Evolutionary conservation across 176 grass and related monocot genomes (phyloP).

Genomic region (Alopecurus myosuroides): DNA sequence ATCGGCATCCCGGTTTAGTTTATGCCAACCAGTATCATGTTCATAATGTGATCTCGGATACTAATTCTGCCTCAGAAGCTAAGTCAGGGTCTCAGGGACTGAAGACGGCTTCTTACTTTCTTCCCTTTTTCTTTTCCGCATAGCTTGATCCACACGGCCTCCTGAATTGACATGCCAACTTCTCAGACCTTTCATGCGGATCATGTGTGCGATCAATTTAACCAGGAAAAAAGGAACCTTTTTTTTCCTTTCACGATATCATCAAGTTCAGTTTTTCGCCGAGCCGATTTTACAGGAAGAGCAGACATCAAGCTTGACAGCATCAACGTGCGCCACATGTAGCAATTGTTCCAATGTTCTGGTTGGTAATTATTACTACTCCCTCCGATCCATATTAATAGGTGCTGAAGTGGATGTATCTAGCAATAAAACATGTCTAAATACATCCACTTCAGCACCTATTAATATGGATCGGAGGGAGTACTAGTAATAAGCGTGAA

Average conservation of each 20-base stretch:
- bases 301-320: neutral
- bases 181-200: constrained; percentile 19
- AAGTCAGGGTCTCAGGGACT: neutral
- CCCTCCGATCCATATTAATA: too few species aligned
- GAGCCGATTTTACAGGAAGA: neutral
- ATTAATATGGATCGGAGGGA: too few species aligned
- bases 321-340: neutral
- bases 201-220: constrained; percentile 11
- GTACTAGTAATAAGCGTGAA: neutral
- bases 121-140: neutral
- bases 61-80: neutral
- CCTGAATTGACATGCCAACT: constrained; percentile 42
- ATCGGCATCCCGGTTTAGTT: neutral
- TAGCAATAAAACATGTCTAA: too few species aligned
- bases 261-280: neutral
- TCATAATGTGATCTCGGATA: neutral
- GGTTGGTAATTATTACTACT: neutral
- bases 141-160: constrained; percentile 6
- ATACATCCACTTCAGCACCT: too few species aligned
- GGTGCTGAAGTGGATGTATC: too few species aligned
- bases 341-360: neutral
- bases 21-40: neutral
- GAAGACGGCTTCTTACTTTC: neutral
- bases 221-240: neutral
- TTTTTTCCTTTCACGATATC: neutral